Percentiles rank a stretch among this genome's conserved stretches.
Conservation (phyloP, 805 yeast genomes). For the Phaffomyces opuntiae region DNA sequence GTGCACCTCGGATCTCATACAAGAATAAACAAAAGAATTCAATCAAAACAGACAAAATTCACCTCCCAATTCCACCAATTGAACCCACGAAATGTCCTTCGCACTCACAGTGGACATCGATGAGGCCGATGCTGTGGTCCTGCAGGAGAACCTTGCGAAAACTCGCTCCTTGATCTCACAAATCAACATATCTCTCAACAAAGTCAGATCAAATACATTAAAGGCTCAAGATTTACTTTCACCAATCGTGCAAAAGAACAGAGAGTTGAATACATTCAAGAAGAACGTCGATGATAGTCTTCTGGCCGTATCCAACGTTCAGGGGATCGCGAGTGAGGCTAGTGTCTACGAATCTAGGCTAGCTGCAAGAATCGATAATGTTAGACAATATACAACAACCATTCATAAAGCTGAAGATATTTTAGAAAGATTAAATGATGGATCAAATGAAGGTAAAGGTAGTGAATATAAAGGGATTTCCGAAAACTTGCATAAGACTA, state of each 20-base stretch:
- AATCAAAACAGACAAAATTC: too few species aligned
- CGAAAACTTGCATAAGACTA: slow-evolving; percentile 48
- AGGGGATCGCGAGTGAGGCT: slow-evolving; percentile 43
- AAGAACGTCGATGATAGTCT: slow-evolving; percentile 50
- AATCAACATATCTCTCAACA: slow-evolving; percentile 48
- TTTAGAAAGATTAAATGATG: slow-evolving; percentile 26
- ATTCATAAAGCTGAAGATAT: slow-evolving; percentile 40
- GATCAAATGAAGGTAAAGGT: slow-evolving; percentile 26
- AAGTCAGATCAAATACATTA: slow-evolving; percentile 45
- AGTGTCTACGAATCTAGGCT: slow-evolving; percentile 33
- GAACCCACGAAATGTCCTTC: not conserved
- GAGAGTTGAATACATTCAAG: slow-evolving; percentile 46
- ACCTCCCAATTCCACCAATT: too few species aligned
- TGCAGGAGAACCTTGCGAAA: slow-evolving; percentile 63
- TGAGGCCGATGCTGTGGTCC: slow-evolving; percentile 77
- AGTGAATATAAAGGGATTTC: slow-evolving; percentile 62
- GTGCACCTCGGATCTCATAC: not conserved
- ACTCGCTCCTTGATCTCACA: slow-evolving; percentile 48
- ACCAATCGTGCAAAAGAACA: slow-evolving; percentile 64
- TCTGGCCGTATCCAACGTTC: slow-evolving; percentile 36
- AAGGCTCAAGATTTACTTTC: slow-evolving; percentile 57
- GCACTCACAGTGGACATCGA: slow-evolving; percentile 45
- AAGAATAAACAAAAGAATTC: not conserved
- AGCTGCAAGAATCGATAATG: slow-evolving; percentile 25
- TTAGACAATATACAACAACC: slow-evolving; percentile 30